phyloP scores from a whole-genome alignment of 768 basidiomycete species.

The Hydnum rufescens region DNA sequence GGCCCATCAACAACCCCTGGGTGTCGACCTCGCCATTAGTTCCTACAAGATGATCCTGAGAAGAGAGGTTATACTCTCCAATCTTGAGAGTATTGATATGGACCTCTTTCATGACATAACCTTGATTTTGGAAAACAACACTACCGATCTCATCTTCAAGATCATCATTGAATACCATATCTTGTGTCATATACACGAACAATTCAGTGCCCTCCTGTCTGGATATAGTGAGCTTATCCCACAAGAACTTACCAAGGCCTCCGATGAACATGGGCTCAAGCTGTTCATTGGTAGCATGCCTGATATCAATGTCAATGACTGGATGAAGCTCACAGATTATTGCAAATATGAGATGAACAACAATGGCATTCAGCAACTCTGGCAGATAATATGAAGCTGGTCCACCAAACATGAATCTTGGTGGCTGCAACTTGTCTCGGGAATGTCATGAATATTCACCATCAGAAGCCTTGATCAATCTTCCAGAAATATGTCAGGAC shows the following conservation, averaged over 20 bases:
- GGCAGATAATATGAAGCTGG: conserved; percentile 97
- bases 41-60: too few relatives aligned
- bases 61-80: too few relatives aligned
- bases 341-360: conserved; percentile 89
- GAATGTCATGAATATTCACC: conserved; percentile 90
- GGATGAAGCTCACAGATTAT: conserved; percentile 99
- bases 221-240: conserved; percentile 99
- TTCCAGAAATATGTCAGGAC: too few relatives aligned
- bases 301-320: conserved; percentile 97
- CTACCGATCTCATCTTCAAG: conserved; percentile 87
- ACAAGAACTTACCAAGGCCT: conserved; percentile 94
- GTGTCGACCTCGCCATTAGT: too few relatives aligned
- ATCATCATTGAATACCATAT: conserved; percentile 92
- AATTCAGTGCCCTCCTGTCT: conserved; percentile 99
- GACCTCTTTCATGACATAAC: too few relatives aligned
- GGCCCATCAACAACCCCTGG: too few relatives aligned
- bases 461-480: too few relatives aligned
- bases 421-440: conserved; percentile 87
- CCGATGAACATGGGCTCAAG: conserved; percentile 95
- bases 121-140: conserved; percentile 99
- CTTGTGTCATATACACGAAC: conserved; percentile 89
- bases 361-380: conserved; percentile 99
- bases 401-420: conserved; percentile 96
- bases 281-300: conserved; percentile 98
- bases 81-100: too few relatives aligned